phyloP scores from a whole-genome alignment of 192 early-diverging fungal genomes.

The Backusella australiensis region DNA sequence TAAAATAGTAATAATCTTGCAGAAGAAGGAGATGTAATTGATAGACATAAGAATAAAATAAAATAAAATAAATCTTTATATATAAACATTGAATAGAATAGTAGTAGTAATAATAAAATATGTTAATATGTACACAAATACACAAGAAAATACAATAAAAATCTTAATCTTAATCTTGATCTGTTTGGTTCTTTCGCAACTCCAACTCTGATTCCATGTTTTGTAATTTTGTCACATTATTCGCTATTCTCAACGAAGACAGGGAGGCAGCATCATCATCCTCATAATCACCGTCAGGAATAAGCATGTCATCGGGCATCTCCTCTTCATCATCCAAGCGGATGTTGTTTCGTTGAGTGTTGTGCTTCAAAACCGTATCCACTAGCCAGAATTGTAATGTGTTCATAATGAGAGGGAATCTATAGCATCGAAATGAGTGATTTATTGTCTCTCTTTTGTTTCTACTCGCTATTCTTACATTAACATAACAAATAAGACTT shows the following conservation, averaged over 20 bases:
- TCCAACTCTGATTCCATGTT: conserved; percentile 5
- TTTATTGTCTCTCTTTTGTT: too few relatives aligned
- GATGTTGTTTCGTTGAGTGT: neutral
- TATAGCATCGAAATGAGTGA: neutral
- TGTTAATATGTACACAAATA: neutral
- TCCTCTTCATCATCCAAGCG: neutral
- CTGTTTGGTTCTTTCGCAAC: neutral
- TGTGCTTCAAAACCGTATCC: conserved; percentile 66
- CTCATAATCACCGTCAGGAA: conserved; percentile 4
- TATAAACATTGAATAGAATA: neutral
- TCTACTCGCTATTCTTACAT: conserved; percentile 30
- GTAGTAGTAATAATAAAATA: neutral
- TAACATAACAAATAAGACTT: conserved; percentile 80
- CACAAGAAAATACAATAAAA: neutral
- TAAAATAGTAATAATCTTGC: neutral
- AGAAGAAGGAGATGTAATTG: neutral
- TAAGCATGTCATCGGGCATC: neutral
- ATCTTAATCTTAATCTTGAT: neutral
- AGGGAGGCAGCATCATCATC: neutral
- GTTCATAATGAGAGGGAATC: conserved; percentile 79
- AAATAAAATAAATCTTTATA: neutral
- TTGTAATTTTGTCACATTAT: neutral
- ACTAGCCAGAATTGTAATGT: conserved; percentile 75
- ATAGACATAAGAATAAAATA: neutral
- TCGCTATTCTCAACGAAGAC: neutral